phyloP scores from a whole-genome alignment of 2,329 filamentous ascomycete genomes.

The Pyricularia grisea region DNA sequence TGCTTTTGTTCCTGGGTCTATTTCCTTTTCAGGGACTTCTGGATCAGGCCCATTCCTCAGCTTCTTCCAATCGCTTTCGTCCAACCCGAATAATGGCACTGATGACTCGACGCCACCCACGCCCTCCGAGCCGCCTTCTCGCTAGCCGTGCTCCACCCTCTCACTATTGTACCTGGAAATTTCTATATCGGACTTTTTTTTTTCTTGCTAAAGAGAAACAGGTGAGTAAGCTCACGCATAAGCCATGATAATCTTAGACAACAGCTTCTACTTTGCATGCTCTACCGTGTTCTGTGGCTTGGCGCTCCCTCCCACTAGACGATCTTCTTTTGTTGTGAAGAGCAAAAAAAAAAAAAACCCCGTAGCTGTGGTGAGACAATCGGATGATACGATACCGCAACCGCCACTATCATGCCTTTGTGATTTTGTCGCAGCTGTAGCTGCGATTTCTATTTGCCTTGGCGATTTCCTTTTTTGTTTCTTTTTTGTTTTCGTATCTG shows the following conservation, averaged over 20 bases:
- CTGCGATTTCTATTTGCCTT: background rate
- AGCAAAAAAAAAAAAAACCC: too few species aligned
- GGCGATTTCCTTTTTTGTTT: too few species aligned
- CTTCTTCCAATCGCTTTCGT: background rate
- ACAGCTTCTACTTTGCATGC: background rate
- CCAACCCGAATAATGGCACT: background rate
- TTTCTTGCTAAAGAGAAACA: background rate
- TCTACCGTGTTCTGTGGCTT: background rate
- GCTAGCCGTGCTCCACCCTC: background rate
- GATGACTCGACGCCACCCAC: background rate
- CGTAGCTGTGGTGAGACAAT: background rate
- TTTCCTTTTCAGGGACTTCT: background rate
- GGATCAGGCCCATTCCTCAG: background rate
- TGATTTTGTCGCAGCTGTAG: background rate
- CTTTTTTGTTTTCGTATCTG: background rate
- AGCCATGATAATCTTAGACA: background rate
- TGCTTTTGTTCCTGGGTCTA: too few species aligned
- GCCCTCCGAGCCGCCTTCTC: background rate
- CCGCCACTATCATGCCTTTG: background rate
- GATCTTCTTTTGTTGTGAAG: background rate
- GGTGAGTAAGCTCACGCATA: background rate
- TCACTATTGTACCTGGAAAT: background rate
- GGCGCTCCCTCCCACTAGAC: background rate
- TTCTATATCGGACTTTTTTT: background rate
- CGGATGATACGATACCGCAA: background rate